These are phyloP conservation scores for Corylus avellana DNA, from an alignment of 306 rosid species.

Conservation along the genomic window DNA sequence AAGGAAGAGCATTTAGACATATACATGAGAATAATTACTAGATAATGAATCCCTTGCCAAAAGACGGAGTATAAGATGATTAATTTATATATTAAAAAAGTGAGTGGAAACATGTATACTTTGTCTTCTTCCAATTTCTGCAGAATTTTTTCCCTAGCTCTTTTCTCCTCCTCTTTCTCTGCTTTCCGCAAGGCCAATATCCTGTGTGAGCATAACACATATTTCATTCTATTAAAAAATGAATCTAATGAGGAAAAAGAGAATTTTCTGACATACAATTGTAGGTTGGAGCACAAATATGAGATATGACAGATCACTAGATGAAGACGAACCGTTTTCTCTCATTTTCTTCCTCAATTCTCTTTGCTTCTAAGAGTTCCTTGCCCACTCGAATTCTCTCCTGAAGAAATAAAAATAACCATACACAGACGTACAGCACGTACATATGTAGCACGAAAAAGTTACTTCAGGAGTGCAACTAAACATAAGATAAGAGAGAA, in stretches of 20 bases:
- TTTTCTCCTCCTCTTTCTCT: constrained; percentile 95
- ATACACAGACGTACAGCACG: neutral
- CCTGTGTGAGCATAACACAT: constrained; percentile 47
- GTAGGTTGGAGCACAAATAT: constrained; percentile 11
- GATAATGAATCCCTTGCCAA: neutral
- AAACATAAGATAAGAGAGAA: constrained; percentile 23
- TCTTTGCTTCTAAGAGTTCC: constrained; percentile 94
- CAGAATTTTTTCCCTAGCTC: constrained; percentile 90
- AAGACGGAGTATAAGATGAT: neutral
- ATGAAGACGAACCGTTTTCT: constrained; percentile 71
- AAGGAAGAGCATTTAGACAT: neutral
- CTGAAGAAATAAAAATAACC: constrained; percentile 36
- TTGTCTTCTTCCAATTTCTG: constrained; percentile 97
- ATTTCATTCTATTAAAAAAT: constrained; percentile 3
- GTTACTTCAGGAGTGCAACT: neutral
- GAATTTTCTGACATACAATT: neutral
- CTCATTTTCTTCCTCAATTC: constrained; percentile 92
- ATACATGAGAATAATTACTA: neutral
- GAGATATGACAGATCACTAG: constrained; percentile 20
- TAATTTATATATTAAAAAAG: neutral
- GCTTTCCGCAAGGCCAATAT: constrained; percentile 88
- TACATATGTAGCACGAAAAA: neutral
- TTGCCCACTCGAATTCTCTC: constrained; percentile 98
- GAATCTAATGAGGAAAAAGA: neutral
- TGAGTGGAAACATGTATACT: constrained; percentile 39